A percentile compares a stretch with the other conserved stretches of the same genome.
Conservation (phyloP, 345 rosid genomes). For the Pseudoturritis turrita region DNA sequence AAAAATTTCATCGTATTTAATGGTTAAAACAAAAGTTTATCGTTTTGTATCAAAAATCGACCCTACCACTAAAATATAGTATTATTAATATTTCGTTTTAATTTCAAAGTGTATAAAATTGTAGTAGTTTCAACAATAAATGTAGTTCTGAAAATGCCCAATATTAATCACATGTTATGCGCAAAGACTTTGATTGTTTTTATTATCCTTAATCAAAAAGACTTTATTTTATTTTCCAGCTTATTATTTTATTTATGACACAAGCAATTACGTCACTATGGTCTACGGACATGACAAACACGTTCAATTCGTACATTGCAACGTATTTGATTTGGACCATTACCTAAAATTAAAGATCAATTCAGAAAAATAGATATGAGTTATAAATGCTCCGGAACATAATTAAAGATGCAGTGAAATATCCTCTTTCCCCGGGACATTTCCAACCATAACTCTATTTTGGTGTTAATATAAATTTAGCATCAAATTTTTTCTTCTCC, state of each 20-base stretch:
- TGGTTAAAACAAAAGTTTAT: no score
- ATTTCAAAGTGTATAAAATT: background rate
- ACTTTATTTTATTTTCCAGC: background rate
- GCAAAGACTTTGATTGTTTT: background rate
- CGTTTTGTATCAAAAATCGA: no score
- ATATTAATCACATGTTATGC: background rate
- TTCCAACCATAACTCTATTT: no score
- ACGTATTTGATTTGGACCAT: background rate
- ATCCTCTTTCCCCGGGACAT: no score
- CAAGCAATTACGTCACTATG: conserved; percentile 14
- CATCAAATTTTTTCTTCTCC: no score
- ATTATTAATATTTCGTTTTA: no score
- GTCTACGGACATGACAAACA: background rate
- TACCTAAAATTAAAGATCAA: background rate
- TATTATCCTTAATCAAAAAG: background rate
- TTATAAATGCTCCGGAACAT: no score
- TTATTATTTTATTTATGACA: background rate
- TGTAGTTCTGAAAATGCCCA: background rate
- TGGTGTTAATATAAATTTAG: no score
- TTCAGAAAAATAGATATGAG: no score
- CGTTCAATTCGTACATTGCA: background rate
- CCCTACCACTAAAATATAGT: no score
- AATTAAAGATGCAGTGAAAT: no score
- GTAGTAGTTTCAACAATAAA: background rate
- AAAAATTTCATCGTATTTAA: no score